A percentile compares a stretch with the other conserved stretches of the same genome.
Evolutionary conservation across 2,329 filamentous ascomycete species (phyloP).

Genomic region (Fusarium illudens): DNA sequence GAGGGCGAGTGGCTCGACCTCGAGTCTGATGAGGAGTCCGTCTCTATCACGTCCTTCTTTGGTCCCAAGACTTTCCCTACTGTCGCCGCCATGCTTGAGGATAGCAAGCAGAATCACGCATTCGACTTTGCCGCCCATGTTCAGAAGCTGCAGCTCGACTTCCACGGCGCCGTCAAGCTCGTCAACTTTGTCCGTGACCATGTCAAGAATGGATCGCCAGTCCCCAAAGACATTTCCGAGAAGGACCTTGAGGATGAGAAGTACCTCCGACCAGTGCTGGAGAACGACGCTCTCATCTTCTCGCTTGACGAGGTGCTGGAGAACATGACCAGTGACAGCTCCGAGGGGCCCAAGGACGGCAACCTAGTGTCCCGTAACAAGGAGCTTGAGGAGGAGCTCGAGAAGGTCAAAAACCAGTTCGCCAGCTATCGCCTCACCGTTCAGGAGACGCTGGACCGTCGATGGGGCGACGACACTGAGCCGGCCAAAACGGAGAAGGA

Average conservation of each 20-base stretch:
- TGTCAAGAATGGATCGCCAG: conserved; percentile 53
- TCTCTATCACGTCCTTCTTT: conserved; percentile 72
- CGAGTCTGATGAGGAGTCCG: conserved; percentile 70
- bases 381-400: conserved; percentile 68
- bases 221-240: conserved; percentile 67
- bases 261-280: conserved; percentile 83
- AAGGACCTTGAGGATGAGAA: conserved; percentile 77
- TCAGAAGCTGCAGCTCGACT: conserved; percentile 70
- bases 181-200: conserved; percentile 72
- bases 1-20: conserved; percentile 62
- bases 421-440: conserved; percentile 71
- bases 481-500: conserved; percentile 42
- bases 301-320: conserved; percentile 78
- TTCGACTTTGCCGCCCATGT: conserved; percentile 73
- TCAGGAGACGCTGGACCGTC: conserved; percentile 71
- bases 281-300: conserved; percentile 90
- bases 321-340: conserved; percentile 48
- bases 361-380: conserved; percentile 58
- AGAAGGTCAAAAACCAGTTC: conserved; percentile 67
- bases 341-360: conserved; percentile 49
- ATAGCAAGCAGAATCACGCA: conserved; percentile 71
- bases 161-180: conserved; percentile 76
- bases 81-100: conserved; percentile 69
- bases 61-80: conserved; percentile 72
- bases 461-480: conserved; percentile 67